A percentile compares a stretch with the other conserved stretches of the same genome.
Evolutionary conservation across 2,329 filamentous ascomycete species (phyloP).

Genomic region (Scleromitrula shiraiana): DNA sequence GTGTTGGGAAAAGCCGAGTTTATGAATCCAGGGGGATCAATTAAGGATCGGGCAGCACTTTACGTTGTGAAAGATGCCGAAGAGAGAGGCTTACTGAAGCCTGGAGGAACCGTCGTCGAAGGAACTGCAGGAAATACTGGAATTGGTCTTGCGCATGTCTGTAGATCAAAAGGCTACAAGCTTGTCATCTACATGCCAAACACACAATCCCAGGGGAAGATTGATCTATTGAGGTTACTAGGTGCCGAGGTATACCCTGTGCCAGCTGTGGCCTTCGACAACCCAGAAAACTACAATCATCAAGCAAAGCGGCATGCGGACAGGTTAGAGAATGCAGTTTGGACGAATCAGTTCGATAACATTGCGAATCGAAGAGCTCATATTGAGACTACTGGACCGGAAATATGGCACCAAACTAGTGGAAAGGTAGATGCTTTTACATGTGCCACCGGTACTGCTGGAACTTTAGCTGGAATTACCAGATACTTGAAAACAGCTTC

Average conservation of each 20-base stretch:
- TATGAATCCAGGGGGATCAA: slow-evolving; percentile 92
- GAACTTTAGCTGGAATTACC: slow-evolving; percentile 83
- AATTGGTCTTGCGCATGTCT: slow-evolving; percentile 95
- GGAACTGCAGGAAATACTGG: slow-evolving; percentile 97
- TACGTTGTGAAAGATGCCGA: slow-evolving; percentile 94
- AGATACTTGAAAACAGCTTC: slow-evolving; percentile 80
- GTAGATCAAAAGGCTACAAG: slow-evolving; percentile 82
- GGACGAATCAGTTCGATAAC: slow-evolving; percentile 99
- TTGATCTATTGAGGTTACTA: slow-evolving; percentile 82
- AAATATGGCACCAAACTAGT: slow-evolving; percentile 89
- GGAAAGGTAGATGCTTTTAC: slow-evolving; percentile 90
- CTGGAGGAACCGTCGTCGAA: slow-evolving; percentile 92
- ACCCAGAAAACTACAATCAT: slow-evolving; percentile 97
- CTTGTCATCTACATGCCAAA: slow-evolving; percentile 99
- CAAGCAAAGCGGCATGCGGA: slow-evolving; percentile 90
- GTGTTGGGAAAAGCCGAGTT: slow-evolving; percentile 96
- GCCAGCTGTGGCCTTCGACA: slow-evolving; percentile 89
- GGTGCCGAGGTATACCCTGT: slow-evolving; percentile 95
- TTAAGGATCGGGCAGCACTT: slow-evolving; percentile 93
- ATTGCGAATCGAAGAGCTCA: slow-evolving; percentile 87
- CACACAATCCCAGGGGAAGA: slow-evolving; percentile 96
- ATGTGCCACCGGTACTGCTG: slow-evolving; percentile 87
- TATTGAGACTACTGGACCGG: slow-evolving; percentile 92
- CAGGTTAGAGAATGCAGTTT: slow-evolving; percentile 76
- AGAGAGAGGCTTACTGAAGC: slow-evolving; percentile 69